phyloP scores from a whole-genome alignment of 2,329 filamentous ascomycete genomes.

The Phyllosticta ampelicida region DNA sequence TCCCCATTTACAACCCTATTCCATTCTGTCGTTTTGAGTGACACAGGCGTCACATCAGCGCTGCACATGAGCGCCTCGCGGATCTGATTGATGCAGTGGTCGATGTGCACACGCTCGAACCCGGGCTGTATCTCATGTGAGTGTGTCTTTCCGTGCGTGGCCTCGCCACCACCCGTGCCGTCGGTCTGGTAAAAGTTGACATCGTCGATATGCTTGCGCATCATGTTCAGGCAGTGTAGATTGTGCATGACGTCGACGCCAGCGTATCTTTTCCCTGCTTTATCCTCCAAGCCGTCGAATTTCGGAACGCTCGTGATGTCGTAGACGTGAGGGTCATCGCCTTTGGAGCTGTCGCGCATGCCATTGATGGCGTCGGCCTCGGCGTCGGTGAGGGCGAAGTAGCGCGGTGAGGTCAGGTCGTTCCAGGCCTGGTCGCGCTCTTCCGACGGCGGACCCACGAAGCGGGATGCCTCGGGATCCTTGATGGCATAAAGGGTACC shows the following conservation, averaged over 20 bases:
- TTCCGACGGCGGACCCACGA: conserved; percentile 13
- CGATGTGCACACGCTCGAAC: conserved; percentile 10
- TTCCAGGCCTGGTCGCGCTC: conserved; percentile 13
- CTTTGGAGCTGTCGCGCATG: background rate
- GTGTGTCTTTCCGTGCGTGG: conserved; percentile 5
- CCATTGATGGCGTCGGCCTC: background rate
- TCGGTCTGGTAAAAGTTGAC: conserved; percentile 9
- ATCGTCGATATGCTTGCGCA: conserved; percentile 13
- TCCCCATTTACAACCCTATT: background rate
- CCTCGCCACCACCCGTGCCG: background rate
- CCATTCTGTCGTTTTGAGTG: background rate
- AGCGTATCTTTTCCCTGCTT: background rate
- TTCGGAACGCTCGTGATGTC: background rate
- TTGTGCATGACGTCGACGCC: conserved; percentile 15
- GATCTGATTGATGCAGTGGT: conserved; percentile 15
- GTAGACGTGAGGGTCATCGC: background rate
- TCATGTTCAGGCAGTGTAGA: conserved; percentile 15
- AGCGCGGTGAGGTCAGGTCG: conserved; percentile 10
- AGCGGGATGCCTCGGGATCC: conserved; percentile 3
- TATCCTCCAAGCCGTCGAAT: background rate
- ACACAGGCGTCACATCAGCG: conserved; percentile 14
- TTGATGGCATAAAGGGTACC: background rate
- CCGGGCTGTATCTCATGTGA: background rate
- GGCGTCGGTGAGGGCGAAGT: background rate
- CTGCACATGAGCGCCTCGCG: conserved; percentile 15